Percentiles rank a stretch among this genome's conserved stretches.
Evolutionary conservation across 805 yeast species (phyloP).

Genomic region (Teunomyces panamensis): DNA sequence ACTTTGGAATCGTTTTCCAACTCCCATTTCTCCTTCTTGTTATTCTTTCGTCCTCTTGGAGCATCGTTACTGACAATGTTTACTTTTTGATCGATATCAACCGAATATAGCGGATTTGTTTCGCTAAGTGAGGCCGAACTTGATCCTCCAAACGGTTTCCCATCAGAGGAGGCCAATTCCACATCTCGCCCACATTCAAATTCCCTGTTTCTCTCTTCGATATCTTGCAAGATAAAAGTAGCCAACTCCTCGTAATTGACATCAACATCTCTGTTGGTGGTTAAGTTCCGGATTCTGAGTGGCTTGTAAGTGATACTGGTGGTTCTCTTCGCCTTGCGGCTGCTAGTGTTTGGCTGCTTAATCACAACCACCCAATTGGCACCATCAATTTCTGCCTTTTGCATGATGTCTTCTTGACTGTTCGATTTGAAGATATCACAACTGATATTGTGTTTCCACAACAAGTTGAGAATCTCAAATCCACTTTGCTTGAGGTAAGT

Average conservation of each 20-base stretch:
- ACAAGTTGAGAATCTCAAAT: constrained; percentile 53
- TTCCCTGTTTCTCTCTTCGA: constrained; percentile 20
- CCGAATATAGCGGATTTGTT: constrained; percentile 13
- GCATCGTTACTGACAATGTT: constrained; percentile 75
- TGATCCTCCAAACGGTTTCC: constrained; percentile 8
- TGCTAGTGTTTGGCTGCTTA: constrained; percentile 56
- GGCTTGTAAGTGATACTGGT: constrained; percentile 63
- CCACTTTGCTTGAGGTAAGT: constrained; percentile 58
- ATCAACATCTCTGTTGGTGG: constrained; percentile 64
- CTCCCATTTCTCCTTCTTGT: constrained; percentile 73
- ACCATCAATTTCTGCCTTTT: constrained; percentile 64
- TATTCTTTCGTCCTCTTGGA: constrained; percentile 72
- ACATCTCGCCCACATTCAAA: constrained; percentile 19
- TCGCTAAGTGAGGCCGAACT: constrained; percentile 9
- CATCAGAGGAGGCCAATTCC: constrained; percentile 6
- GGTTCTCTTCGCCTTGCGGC: constrained; percentile 23
- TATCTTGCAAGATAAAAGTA: constrained; percentile 20
- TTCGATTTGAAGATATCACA: constrained; percentile 55
- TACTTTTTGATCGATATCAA: constrained; percentile 52
- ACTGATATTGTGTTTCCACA: constrained; percentile 79
- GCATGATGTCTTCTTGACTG: constrained; percentile 59
- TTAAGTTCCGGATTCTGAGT: constrained; percentile 64
- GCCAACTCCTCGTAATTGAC: constrained; percentile 67
- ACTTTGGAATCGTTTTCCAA: constrained; percentile 69
- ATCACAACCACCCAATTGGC: constrained; percentile 75